Evolutionary conservation across 2,329 filamentous ascomycete genomes (phyloP).

Genomic region (Metarhizium anisopliae): DNA sequence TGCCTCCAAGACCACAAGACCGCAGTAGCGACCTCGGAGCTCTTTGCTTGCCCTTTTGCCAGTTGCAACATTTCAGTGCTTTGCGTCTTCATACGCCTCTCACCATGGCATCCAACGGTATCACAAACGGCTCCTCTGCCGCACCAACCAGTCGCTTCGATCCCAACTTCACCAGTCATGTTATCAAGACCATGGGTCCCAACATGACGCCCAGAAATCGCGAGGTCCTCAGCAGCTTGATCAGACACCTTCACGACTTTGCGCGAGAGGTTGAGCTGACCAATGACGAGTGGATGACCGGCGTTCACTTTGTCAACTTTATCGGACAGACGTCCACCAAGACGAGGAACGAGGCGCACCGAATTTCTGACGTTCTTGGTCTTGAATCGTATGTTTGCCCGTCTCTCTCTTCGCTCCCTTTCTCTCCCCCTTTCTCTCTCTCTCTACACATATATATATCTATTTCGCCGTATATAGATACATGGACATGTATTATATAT

Average conservation of each 20-base stretch:
- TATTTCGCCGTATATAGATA: no score
- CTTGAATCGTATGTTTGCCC: conserved; percentile 53
- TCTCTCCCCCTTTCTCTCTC: neutral
- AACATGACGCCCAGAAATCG: conserved; percentile 57
- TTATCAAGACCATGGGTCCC: conserved; percentile 65
- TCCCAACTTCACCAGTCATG: conserved; percentile 66
- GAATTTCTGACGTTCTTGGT: conserved; percentile 64
- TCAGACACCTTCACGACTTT: conserved; percentile 71
- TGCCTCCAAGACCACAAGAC: no score
- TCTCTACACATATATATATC: no score
- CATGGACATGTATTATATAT: no score
- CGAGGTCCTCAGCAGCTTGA: conserved; percentile 53
- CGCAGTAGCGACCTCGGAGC: no score
- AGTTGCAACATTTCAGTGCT: no score
- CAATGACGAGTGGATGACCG: conserved; percentile 67
- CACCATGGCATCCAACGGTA: conserved; percentile 15
- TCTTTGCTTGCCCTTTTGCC: no score
- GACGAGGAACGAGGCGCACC: conserved; percentile 65
- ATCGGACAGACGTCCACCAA: conserved; percentile 60
- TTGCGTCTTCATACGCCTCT: neutral
- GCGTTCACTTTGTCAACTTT: conserved; percentile 66
- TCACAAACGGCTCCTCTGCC: conserved; percentile 17
- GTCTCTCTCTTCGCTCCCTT: neutral
- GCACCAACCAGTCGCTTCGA: conserved; percentile 45
- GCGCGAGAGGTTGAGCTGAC: conserved; percentile 69